Base-by-base conservation (phyloP, 306 rosid species). In the Cicer arietinum region DNA sequence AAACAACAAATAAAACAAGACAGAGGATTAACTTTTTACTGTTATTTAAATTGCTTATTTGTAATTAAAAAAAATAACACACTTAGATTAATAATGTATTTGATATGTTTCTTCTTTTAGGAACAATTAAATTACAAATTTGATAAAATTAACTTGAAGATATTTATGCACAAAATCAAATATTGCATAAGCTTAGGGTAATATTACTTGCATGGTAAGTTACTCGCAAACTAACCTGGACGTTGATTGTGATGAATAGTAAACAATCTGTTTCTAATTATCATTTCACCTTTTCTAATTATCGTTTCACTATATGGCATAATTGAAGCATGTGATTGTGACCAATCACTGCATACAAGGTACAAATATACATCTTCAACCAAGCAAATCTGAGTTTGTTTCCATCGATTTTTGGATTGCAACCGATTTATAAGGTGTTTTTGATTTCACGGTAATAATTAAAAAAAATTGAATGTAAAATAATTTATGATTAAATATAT, bases 301-400 rank as follows among this genome's bases (percentile, higher is more conserved):
- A 14, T 42, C 17, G 20, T 51, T 51, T 51, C 20, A n/a, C 8
- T 51, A 51, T 54, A 18, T 70, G 20, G 71, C 77, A 17, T 5
- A 20, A 70, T 50, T 70, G 72, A 52, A 71, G 73, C 73, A 78
- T 10, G 43, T 50, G 82, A 78, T 70, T 71, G 50, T 10, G 47
- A 78, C 16, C 58, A 61, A 51, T 60, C 48, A 70, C 22, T 70
- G 30, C 41, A 18, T 67, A 73, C 41, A 48, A 30, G 16, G 65
- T 17, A 2, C 30, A 30, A 30, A 30, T 30, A 30, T 30, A 30
- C 5, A 30, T 30, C 35, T 30, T 30, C 35, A 30, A 30, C 35
- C 35, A 30, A 30, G 5, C 35, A 30, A 30, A 30, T 30, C 5
- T 30, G 35, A 30, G 35, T 30, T 30, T 30, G 5, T 30, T 30